These are phyloP conservation scores for Nannochloropsis gaditana DNA, from an alignment of 108 stramenopile genomes.

Conservation along the genomic window DNA sequence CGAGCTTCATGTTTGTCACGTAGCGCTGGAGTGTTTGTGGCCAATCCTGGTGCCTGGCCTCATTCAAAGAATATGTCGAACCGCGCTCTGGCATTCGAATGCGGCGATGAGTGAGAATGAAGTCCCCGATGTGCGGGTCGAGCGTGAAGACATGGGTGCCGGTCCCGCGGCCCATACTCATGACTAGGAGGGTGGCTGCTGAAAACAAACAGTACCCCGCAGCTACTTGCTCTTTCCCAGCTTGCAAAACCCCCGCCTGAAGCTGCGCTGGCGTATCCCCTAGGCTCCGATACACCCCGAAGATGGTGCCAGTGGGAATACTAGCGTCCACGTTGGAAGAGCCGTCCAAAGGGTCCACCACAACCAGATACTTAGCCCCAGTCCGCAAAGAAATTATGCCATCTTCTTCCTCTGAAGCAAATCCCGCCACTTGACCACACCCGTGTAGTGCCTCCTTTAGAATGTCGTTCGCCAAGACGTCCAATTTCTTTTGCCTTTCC, in stretches of 20 bases:
- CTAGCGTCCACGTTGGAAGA: slow-evolving; percentile 73
- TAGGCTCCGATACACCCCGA: slow-evolving; percentile 31
- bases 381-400: slow-evolving; percentile 33
- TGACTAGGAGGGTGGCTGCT: slow-evolving; percentile 60
- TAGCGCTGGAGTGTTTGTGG: slow-evolving; percentile 33
- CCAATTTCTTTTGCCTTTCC: slow-evolving; percentile 67
- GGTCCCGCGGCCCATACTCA: not conserved
- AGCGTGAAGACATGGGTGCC: slow-evolving; percentile 2
- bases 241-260: slow-evolving; percentile 47
- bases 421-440: slow-evolving; percentile 22
- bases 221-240: slow-evolving; percentile 61
- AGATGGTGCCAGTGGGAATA: slow-evolving; percentile 37
- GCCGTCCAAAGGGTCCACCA: slow-evolving; percentile 87
- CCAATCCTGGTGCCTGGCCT: slow-evolving; percentile 37
- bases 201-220: slow-evolving; percentile 77
- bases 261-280: not conserved
- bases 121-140: not conserved
- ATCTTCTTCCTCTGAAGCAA: slow-evolving; percentile 63
- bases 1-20: slow-evolving; percentile 35
- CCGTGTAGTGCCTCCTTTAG: slow-evolving; percentile 46
- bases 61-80: slow-evolving; percentile 37
- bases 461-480: slow-evolving; percentile 55
- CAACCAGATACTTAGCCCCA: slow-evolving; percentile 63
- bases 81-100: slow-evolving; percentile 34
- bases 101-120: not conserved